Evolutionary conservation across 352 stramenopile species (phyloP).

Genomic region (Phytophthora litchii): DNA sequence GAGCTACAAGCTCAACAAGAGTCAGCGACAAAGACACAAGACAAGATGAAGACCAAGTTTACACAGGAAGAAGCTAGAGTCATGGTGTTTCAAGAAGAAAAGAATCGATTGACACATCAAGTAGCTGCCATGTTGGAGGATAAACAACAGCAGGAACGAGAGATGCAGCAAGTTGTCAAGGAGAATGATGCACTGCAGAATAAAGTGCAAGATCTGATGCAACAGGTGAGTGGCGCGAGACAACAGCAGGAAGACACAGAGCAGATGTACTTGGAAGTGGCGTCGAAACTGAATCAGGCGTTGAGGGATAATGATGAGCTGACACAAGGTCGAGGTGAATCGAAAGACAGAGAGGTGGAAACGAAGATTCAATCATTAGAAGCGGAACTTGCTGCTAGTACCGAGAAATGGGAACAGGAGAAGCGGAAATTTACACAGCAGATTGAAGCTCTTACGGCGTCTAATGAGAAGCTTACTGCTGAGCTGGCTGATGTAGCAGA

Average conservation of each 20-base stretch:
- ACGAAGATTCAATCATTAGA: constrained; percentile 16
- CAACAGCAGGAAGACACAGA: constrained; percentile 68
- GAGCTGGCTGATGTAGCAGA: constrained; percentile 43
- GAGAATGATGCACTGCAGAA: constrained; percentile 35
- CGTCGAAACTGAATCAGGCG: constrained; percentile 65
- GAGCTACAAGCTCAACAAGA: constrained; percentile 46
- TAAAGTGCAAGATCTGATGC: constrained; percentile 53
- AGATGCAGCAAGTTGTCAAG: constrained; percentile 34
- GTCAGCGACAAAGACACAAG: constrained; percentile 9
- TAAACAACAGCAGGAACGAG: constrained; percentile 56
- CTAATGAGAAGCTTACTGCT: constrained; percentile 22
- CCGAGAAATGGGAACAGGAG: constrained; percentile 26
- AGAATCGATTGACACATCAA: constrained; percentile 53
- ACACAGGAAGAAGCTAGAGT: constrained; percentile 54
- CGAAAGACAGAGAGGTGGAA: constrained; percentile 11
- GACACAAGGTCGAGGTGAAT: not conserved
- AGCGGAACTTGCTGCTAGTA: constrained; percentile 10
- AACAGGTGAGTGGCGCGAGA: constrained; percentile 45
- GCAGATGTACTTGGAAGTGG: constrained; percentile 58
- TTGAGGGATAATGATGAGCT: constrained; percentile 46
- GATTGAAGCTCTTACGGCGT: constrained; percentile 29
- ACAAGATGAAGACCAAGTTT: constrained; percentile 36
- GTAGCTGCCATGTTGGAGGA: constrained; percentile 47
- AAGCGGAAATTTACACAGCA: constrained; percentile 30
- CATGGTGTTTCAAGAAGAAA: constrained; percentile 64